These are phyloP conservation scores for Inonotus obliquus DNA, from an alignment of 1,284 basidiomycete species.

Conservation along the genomic window DNA sequence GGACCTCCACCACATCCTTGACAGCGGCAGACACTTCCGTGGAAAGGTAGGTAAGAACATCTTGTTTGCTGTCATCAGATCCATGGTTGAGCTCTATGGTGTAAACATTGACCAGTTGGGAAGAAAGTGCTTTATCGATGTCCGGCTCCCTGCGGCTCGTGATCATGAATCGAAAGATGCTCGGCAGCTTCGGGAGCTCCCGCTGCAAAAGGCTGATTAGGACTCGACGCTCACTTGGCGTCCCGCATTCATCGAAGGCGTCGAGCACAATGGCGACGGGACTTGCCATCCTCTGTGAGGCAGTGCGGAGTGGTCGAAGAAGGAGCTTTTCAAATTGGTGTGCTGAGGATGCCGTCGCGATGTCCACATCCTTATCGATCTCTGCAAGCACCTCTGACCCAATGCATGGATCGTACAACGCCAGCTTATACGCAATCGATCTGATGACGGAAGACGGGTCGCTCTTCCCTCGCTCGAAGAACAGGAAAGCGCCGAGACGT, in stretches of 20 bases:
- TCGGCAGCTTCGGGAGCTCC: slow-evolving; percentile 17
- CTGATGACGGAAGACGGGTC: slow-evolving; percentile 20
- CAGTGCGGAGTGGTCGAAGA: not conserved
- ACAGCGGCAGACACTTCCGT: not conserved
- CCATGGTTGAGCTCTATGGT: not conserved
- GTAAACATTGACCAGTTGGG: not conserved
- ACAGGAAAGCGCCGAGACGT: slow-evolving; percentile 13
- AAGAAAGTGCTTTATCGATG: not conserved
- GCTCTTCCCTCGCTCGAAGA: slow-evolving; percentile 19
- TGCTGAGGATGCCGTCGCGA: not conserved
- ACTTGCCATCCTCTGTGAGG: not conserved
- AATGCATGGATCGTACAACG: slow-evolving; percentile 16
- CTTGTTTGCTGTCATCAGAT: not conserved
- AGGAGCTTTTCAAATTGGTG: slow-evolving; percentile 7
- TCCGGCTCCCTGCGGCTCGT: not conserved
- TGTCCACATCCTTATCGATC: not conserved
- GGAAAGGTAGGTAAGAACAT: not conserved
- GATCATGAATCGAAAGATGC: slow-evolving; percentile 5
- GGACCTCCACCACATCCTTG: not conserved
- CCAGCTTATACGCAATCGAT: slow-evolving; percentile 22
- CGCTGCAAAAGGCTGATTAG: slow-evolving; percentile 25
- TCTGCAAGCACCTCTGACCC: not conserved
- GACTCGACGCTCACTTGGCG: slow-evolving; percentile 24
- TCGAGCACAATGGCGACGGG: slow-evolving; percentile 9
- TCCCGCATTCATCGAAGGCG: slow-evolving; percentile 12